A percentile compares a stretch with the other conserved stretches of the same genome.
Evolutionary conservation across 75 land plant genomes (phyloP).

Genomic region (Pinus taeda): DNA sequence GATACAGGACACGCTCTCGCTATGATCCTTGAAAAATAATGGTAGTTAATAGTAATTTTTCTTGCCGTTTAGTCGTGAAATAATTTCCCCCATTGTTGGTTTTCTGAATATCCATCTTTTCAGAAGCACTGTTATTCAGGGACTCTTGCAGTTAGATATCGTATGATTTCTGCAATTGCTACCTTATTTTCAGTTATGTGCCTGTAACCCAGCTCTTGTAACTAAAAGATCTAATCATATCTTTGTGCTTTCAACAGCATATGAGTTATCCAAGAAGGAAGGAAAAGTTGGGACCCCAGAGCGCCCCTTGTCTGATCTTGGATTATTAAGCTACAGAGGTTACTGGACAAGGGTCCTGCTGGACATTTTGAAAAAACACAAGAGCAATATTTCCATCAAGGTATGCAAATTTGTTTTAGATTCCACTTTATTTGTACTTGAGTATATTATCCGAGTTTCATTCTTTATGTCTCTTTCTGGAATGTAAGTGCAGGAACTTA

Average conservation of each 20-base stretch:
- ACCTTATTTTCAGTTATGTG: no score
- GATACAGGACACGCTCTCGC: no score
- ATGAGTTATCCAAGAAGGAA: constrained; percentile 98
- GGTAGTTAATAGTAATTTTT: no score
- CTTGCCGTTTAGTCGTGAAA: no score
- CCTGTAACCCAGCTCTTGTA: no score
- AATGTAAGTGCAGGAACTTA: constrained; percentile 72
- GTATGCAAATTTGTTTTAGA: constrained; percentile 20
- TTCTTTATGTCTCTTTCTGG: background rate
- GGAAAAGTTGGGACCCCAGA: constrained; percentile 97
- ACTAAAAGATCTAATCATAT: no score
- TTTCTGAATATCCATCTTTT: no score
- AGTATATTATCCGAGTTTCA: background rate
- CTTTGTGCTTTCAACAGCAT: constrained; percentile 39
- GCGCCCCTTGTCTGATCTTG: constrained; percentile 94
- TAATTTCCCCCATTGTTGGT: no score
- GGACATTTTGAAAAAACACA: constrained; percentile 90
- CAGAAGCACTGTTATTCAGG: no score
- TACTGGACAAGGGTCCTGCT: constrained; percentile 97
- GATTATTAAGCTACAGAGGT: constrained; percentile 85
- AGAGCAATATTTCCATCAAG: constrained; percentile 90
- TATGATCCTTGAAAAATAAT: no score
- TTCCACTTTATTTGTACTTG: background rate
- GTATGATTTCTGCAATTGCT: no score
- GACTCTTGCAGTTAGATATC: no score